Evolutionary conservation across 495 filamentous ascomycete genomes (phyloP), one percentile per base, ranked within the genome.

Genomic region (Sporormia fimetaria): DNA sequence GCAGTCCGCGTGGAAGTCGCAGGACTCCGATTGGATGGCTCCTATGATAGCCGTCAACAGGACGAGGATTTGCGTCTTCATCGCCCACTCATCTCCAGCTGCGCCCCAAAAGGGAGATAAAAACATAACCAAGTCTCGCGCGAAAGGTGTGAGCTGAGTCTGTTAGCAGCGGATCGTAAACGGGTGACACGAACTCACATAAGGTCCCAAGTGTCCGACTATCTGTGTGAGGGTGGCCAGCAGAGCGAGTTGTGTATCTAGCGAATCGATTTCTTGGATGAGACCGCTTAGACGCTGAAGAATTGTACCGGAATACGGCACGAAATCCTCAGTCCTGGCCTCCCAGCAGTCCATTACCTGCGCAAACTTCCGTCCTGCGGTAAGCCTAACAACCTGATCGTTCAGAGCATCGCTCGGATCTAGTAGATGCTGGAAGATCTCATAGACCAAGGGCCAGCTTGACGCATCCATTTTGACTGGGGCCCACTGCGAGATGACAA

Each of bases 41-140:
- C 72, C 68, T 12, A 92, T 78, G 21, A 98, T 64, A 4, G 83
- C 76, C 1, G 80, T 69, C 16, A 94, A 71, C 23, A 94, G 75
- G 3, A 76, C 79, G n/a, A 96, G 68, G 30, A 95, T 83, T 0
- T 81, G 75, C 61, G 94, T 85, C 62, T 95, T 95, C 73, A 95
- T 80, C 33, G 87, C 67, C 60, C 87, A 78, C 57, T 90, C 78
- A 28, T 80, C 77, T 7, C 78, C 83, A 4, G 80, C 79, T 15
- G 75, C 72, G 40, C 83, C 78, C 90, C 90, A 98, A 8, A 95
- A 66, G 1, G 73, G 68, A 2, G 86, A 84, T n/a, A 96, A 67
- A 15, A 85, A 69, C 3, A 71, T 63, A 43, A 98, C 75, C 16
- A 98, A 81, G 33, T 74, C 68, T 44, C 92, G 80, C 1, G 86